Percentiles rank a stretch among this genome's conserved stretches.
These are phyloP conservation scores for Puccinia brachypodii DNA, from an alignment of 1,284 basidiomycete genomes.

Conservation along the genomic window DNA sequence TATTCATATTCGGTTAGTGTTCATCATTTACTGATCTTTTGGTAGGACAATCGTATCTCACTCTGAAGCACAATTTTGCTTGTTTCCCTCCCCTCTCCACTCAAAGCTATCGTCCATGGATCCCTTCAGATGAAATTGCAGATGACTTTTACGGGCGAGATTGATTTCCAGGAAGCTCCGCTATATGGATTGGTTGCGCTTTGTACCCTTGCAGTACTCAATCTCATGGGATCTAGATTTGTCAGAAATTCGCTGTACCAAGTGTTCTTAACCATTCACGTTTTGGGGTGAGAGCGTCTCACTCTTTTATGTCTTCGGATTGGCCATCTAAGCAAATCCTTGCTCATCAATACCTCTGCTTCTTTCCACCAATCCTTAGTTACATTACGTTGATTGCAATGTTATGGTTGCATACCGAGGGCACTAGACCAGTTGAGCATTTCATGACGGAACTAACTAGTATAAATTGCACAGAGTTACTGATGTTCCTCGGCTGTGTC, in stretches of 20 bases:
- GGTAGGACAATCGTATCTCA: background rate
- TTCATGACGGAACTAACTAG: background rate
- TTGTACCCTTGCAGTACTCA: background rate
- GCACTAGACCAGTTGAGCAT: slow-evolving; percentile 36
- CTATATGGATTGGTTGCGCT: slow-evolving; percentile 4
- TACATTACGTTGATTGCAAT: slow-evolving; percentile 26
- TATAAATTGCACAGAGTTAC: background rate
- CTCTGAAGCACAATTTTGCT: background rate
- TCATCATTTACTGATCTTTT: background rate
- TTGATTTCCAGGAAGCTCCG: slow-evolving; percentile 9
- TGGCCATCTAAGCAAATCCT: background rate
- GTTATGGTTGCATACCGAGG: slow-evolving; percentile 29
- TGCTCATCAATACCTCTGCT: background rate
- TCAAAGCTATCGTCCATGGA: slow-evolving; percentile 32
- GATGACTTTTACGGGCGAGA: background rate
- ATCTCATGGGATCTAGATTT: slow-evolving; percentile 1
- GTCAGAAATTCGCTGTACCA: slow-evolving; percentile 28
- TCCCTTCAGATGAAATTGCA: slow-evolving; percentile 21
- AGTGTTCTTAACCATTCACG: slow-evolving; percentile 20
- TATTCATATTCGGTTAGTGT: slow-evolving; percentile 44
- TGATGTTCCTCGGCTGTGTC: background rate
- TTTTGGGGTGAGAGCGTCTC: slow-evolving; percentile 22
- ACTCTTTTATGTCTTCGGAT: background rate
- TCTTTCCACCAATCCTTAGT: background rate
- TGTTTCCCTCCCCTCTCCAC: too few species aligned